Conservation (phyloP, 495 filamentous ascomycete species). For the Chlorociboria aeruginascens region DNA sequence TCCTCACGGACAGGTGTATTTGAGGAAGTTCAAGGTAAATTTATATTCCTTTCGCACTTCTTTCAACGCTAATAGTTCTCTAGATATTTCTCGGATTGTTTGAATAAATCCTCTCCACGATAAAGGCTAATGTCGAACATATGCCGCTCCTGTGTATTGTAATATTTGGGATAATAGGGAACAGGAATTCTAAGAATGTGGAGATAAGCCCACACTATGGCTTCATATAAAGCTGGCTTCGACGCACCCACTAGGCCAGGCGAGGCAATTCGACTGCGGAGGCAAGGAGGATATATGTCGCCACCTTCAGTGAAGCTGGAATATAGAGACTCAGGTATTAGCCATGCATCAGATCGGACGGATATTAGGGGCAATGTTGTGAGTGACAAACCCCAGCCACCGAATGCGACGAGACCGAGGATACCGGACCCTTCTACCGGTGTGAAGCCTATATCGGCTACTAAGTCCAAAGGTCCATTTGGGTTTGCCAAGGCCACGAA, state of each 20-base stretch:
- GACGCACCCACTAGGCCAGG: conserved; percentile 17
- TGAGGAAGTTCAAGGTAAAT: conserved; percentile 7
- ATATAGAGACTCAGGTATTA: conserved; percentile 11
- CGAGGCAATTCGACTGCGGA: conserved; percentile 12
- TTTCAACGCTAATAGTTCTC: neutral
- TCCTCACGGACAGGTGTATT: conserved; percentile 16
- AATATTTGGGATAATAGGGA: conserved; percentile 7
- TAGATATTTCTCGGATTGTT: conserved; percentile 1
- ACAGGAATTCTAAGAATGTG: conserved; percentile 1
- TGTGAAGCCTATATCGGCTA: conserved; percentile 3
- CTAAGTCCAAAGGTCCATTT: conserved; percentile 6
- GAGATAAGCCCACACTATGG: conserved; percentile 16
- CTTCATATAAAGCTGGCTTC: conserved; percentile 21
- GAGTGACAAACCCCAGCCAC: conserved; percentile 2
- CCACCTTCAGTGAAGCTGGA: conserved; percentile 2
- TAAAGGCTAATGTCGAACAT: conserved; percentile 13
- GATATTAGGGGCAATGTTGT: neutral
- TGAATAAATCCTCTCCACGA: neutral
- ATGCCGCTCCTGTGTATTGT: conserved; percentile 3
- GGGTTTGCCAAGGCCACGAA: conserved; percentile 15
- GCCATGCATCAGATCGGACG: conserved; percentile 10
- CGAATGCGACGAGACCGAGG: conserved; percentile 10
- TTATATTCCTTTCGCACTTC: neutral
- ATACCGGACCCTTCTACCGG: conserved; percentile 12
- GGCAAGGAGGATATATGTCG: conserved; percentile 11